Evolutionary conservation across 2,329 filamentous ascomycete genomes (phyloP).

Genomic region (Arthrobotrys megalospora): DNA sequence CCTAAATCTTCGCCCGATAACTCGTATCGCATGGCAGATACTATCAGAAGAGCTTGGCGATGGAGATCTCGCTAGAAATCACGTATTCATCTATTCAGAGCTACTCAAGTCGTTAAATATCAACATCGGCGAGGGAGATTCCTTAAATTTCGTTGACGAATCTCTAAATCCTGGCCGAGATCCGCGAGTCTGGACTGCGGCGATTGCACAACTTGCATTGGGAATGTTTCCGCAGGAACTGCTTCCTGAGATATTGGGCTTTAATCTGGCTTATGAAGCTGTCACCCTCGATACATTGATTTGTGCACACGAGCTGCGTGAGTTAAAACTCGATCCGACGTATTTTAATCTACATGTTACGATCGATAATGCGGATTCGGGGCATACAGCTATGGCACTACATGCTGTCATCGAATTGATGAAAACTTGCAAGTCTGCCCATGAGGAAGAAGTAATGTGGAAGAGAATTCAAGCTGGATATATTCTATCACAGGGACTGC

Average conservation of each 20-base stretch:
- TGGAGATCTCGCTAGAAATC: slow-evolving; percentile 70
- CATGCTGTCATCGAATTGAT: slow-evolving; percentile 68
- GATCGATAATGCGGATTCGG: slow-evolving; percentile 71
- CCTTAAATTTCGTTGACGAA: slow-evolving; percentile 65
- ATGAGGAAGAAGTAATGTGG: slow-evolving; percentile 65
- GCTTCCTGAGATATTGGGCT: slow-evolving; percentile 71
- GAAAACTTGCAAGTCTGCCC: slow-evolving; percentile 62
- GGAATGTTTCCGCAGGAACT: slow-evolving; percentile 71
- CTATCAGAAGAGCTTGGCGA: slow-evolving; percentile 72
- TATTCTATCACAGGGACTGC: slow-evolving; percentile 65
- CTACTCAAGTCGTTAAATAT: slow-evolving; percentile 65
- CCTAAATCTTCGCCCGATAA: slow-evolving; percentile 67
- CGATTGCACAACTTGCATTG: slow-evolving; percentile 69
- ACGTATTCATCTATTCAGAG: slow-evolving; percentile 67
- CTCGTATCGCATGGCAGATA: slow-evolving; percentile 70
- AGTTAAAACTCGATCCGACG: slow-evolving; percentile 68
- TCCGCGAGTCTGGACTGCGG: slow-evolving; percentile 68
- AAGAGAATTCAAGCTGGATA: slow-evolving; percentile 68
- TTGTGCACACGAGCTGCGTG: slow-evolving; percentile 69
- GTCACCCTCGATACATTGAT: slow-evolving; percentile 68
- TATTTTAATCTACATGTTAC: slow-evolving; percentile 72
- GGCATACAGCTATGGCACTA: slow-evolving; percentile 71
- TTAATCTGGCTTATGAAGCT: slow-evolving; percentile 71
- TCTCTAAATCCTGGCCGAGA: slow-evolving; percentile 66
- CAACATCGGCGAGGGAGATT: slow-evolving; percentile 63